Base-by-base conservation (phyloP, 169 alveolate genomes). In the Plasmodium cynomolgi region DNA sequence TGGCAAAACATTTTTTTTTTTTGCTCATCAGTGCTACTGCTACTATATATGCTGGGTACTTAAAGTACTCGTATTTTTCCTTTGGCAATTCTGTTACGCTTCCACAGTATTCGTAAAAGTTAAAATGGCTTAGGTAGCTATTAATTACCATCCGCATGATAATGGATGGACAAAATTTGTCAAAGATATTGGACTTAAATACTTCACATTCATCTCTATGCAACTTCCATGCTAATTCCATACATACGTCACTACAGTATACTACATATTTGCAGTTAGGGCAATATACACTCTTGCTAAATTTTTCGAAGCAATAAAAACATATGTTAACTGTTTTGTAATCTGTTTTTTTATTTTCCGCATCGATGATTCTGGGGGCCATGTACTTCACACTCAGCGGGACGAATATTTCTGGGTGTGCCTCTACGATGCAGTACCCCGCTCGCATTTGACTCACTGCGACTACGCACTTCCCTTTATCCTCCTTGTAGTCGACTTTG, bases 131-230 rank as follows among this genome's bases (percentile, higher is more conserved):
- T 77, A 86, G 68, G 62, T 86, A 86, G 20, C 86, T 75, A 37
- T 86, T 75, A 50, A 86, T 86, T 50, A 86, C 93, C 81, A 86
- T 54, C 17, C 93, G 79, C 93, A 86, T 86, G 20, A 79, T 86
- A 20, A 86, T 86, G 37, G 93, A 39, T 54, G 93, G 93, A 15
- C 93, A 86, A 13, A 75, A 86, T n/a, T 54, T 86, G 44, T 86
- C 93, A 86, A 86, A 86, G 1, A 86, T 86, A 44, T 86, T 86
- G 0, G 93, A 86, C 68, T 79, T 75, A 68, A 34, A 71, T 15
- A 86, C 81, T 33, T 86, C 93, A 86, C 93, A 86, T 86, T 86
- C 93, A 3, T 86, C 93, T 86, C 93, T 54, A n/a, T 86, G 93
- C 20, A 77, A 86, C 17, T 86, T 86, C 93, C 93, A 86, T 1